These are phyloP conservation scores for Yamadazyma nakazawae DNA, from an alignment of 805 yeast species.

Conservation along the genomic window DNA sequence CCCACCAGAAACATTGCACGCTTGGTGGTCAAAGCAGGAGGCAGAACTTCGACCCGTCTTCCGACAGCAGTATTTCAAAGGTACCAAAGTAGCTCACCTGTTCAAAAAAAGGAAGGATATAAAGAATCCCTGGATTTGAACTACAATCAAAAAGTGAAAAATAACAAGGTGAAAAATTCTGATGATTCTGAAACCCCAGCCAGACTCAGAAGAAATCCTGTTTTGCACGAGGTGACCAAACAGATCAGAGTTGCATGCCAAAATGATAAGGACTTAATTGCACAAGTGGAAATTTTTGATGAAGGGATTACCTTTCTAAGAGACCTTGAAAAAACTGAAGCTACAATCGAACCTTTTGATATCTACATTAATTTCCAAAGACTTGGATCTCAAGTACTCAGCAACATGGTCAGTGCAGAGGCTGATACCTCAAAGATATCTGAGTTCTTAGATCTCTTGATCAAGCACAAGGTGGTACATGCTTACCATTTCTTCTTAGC, in stretches of 20 bases:
- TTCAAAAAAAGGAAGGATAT: neutral
- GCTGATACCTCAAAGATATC: neutral
- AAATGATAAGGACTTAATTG: neutral
- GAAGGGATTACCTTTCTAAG: constrained; percentile 40
- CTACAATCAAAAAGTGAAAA: neutral
- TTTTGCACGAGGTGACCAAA: constrained; percentile 25
- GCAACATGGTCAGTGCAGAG: constrained; percentile 12
- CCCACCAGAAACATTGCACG: constrained; percentile 1
- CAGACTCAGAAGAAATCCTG: neutral
- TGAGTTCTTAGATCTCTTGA: constrained; percentile 27
- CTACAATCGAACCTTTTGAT: constrained; percentile 21
- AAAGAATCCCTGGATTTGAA: neutral
- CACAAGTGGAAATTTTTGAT: constrained; percentile 29
- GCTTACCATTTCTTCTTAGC: constrained; percentile 25
- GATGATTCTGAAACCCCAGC: constrained; percentile 20
- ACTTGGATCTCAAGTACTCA: constrained; percentile 14
- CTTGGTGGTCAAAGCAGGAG: neutral
- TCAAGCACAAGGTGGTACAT: constrained; percentile 32
- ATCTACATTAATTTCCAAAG: constrained; percentile 28
- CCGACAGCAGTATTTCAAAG: neutral
- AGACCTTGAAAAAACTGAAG: constrained; percentile 33
- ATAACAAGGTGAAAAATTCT: constrained; percentile 5
- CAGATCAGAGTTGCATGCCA: neutral
- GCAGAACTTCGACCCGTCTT: neutral
- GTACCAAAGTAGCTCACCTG: neutral